Conservation (phyloP, 2,329 filamentous ascomycete genomes). For the Fusarium sp. region DNA sequence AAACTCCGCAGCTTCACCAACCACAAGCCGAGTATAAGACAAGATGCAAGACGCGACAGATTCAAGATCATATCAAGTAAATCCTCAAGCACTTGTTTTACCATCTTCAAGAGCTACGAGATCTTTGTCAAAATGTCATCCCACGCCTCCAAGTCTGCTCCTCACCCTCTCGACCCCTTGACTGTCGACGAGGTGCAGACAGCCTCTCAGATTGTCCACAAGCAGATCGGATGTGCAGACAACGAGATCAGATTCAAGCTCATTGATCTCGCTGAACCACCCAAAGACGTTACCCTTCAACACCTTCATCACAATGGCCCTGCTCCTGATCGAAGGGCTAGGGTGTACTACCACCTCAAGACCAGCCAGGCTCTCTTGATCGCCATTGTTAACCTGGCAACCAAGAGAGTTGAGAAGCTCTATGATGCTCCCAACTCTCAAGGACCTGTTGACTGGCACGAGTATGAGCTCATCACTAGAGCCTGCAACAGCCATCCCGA, state of each 20-base stretch:
- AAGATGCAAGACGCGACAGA: background rate
- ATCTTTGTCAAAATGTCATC: background rate
- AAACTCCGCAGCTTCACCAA: background rate
- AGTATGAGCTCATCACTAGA: slow-evolving; percentile 15
- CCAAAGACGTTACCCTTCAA: background rate
- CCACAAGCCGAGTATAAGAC: background rate
- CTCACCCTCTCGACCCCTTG: slow-evolving; percentile 23
- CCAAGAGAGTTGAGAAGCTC: background rate
- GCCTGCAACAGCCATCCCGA: slow-evolving; percentile 19
- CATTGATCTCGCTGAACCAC: slow-evolving; percentile 17
- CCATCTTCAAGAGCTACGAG: background rate
- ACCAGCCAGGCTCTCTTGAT: slow-evolving; percentile 10
- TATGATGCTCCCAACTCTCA: slow-evolving; percentile 14
- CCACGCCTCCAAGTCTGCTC: background rate
- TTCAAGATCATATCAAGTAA: background rate
- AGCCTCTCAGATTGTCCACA: background rate
- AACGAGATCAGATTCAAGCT: slow-evolving; percentile 21
- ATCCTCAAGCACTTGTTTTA: background rate
- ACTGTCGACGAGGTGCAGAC: slow-evolving; percentile 14
- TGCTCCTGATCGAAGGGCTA: slow-evolving; percentile 12
- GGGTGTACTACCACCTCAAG: slow-evolving; percentile 21
- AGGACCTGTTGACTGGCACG: slow-evolving; percentile 20
- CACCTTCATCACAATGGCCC: slow-evolving; percentile 15
- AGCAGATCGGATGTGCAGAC: background rate
- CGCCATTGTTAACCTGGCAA: slow-evolving; percentile 17